Base-by-base conservation (phyloP, 495 filamentous ascomycete genomes). In the Letharia lupina region DNA sequence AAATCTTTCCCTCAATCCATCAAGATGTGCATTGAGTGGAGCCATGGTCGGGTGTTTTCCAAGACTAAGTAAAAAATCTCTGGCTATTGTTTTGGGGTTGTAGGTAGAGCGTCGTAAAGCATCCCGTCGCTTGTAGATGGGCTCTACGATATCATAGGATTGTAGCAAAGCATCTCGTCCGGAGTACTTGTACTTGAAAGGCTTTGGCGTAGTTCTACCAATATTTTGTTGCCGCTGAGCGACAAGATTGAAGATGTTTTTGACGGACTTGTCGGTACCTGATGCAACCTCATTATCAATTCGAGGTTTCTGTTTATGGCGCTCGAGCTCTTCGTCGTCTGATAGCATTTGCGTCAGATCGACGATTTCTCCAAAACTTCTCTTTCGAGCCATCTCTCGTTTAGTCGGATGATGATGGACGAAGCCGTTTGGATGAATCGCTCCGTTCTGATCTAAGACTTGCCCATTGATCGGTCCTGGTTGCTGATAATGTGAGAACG, bases 31-130 rank as follows among this genome's bases (percentile, higher is more conserved):
- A 67, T 91, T 91, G 20, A 91, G 69, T 8, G 68, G 61, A 8
- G 77, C 71, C 68, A 84, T 80, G 12, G 79, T 79, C 0, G 87
- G 86, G 69, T 89, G 85, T 39, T 79, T 80, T 16, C 83, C 84
- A 2, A 82, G 72, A 28, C 83, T 80, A 42, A 89, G 78, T 35
- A 89, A 72, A 7, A 91, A 76, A 70, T 90, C 86, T 35, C 84
- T 75, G 3, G 86, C 87, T 65, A 91, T 88, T 0, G 85, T 89
- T 13, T 78, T 75, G 0, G 80, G 77, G 71, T 90, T 75, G 71
- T 90, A 90, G 1, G 61, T 70, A 16, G 72, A 71, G 64, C 80
- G 77, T 28, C 75, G 68, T 20, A 79, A 50, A 8, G 79, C 82
- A 62, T 82, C 77, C 7, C 44, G 20, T 45, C 73, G 72, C 41